Conservation (phyloP, 345 rosid species). For the Dimocarpus longan region DNA sequence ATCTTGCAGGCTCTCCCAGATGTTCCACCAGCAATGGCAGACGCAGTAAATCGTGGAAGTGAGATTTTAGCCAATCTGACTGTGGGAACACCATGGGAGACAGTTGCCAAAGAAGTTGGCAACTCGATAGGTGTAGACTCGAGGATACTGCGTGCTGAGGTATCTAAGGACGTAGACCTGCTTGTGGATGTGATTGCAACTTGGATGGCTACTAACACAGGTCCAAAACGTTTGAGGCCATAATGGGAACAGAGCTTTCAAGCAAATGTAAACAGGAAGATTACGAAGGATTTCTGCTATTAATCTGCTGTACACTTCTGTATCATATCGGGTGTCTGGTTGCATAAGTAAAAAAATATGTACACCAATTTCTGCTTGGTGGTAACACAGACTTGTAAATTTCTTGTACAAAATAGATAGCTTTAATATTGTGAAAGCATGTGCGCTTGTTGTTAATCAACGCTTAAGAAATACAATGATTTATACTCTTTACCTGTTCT, state of each 20-base stretch:
- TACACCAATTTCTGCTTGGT: not conserved
- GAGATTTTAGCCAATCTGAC: conserved; percentile 78
- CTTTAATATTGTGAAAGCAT: not conserved
- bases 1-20: conserved; percentile 77
- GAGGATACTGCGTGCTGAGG: conserved; percentile 59
- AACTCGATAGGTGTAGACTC: conserved; percentile 71
- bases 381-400: not conserved
- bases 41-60: conserved; percentile 88
- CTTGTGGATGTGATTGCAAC: conserved; percentile 77
- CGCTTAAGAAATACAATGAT: no score
- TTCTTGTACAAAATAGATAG: not conserved
- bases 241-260: conserved; percentile 17
- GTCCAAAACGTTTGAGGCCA: conserved; percentile 59
- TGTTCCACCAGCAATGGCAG: conserved; percentile 97
- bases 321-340: not conserved
- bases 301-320: not conserved
- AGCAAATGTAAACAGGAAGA: not conserved
- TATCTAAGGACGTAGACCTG: conserved; percentile 62
- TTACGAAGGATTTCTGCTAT: not conserved
- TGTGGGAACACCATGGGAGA: conserved; percentile 92
- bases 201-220: conserved; percentile 82
- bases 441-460: no score
- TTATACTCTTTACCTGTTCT: no score
- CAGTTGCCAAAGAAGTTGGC: conserved; percentile 90
- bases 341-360: not conserved